Percentiles rank a stretch among this genome's conserved stretches.
Conservation (phyloP, 208 protist genomes). For the Acanthamoeba rhysodes region DNA sequence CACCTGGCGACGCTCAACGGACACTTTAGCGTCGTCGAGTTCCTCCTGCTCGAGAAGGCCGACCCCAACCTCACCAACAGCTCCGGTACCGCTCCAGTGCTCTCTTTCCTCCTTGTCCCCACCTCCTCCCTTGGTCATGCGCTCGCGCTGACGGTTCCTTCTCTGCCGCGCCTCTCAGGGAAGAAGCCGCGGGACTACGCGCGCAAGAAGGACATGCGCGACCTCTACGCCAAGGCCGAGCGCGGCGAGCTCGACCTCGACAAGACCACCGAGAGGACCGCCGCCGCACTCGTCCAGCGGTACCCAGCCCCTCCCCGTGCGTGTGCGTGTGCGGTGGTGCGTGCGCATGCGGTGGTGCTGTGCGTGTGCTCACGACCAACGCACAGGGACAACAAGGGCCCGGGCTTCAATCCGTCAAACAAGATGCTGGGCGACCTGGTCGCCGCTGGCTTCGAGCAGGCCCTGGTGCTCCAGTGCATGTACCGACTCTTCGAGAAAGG, state of each 20-base stretch:
- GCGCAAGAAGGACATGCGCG: conserved; percentile 46
- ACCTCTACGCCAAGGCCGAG: conserved; percentile 13
- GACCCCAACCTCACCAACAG: conserved; percentile 16
- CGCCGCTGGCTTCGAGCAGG: conserved; percentile 36
- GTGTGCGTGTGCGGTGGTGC: neutral
- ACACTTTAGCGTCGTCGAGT: conserved; percentile 51
- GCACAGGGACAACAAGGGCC: neutral
- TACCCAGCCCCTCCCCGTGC: neutral
- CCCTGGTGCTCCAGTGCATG: conserved; percentile 51
- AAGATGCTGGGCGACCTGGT: conserved; percentile 43
- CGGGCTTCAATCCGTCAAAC: conserved; percentile 13
- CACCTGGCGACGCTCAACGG: conserved; percentile 41
- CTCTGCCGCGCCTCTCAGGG: neutral
- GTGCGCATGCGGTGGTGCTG: neutral
- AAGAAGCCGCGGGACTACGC: conserved; percentile 61
- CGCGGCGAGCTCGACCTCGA: conserved; percentile 24
- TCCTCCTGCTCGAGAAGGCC: conserved; percentile 19
- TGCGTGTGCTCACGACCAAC: neutral
- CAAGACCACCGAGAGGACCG: conserved; percentile 4
- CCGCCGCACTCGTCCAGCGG: neutral
- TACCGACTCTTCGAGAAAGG: conserved; percentile 46
- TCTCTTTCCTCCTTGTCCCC: neutral
- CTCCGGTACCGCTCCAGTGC: neutral
- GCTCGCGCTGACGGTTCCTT: neutral
- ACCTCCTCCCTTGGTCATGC: neutral